Evolutionary conservation across 495 filamentous ascomycete genomes (phyloP), one percentile per base, ranked within the genome.

Genomic region (Xeromyces bisporus): DNA sequence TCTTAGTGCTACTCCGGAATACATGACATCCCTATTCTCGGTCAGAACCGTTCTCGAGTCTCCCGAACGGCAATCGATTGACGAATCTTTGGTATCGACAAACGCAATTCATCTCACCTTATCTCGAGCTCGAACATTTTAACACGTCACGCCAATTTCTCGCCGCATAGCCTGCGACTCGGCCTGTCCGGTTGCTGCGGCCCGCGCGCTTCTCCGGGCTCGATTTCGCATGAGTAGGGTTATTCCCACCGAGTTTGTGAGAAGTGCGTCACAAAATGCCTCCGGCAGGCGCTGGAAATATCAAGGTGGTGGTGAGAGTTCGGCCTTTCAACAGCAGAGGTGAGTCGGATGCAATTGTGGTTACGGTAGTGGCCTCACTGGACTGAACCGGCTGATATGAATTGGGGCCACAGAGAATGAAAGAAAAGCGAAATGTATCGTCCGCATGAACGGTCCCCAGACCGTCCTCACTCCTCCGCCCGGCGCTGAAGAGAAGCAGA

Each of bases 281-380:
- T 58, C 71, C 77, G 51, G 69, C 62, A 36, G 79, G 77, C 34
- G 85, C 80, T 54, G 89, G 89, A 56, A 99, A 99, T 52, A 99
- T 99, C 55, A 99, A 96, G 79, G 89, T 99, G 63, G 89, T 99
- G 67, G 89, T 99, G 61, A 73, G 89, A 58, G 69, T 75, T 36
- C 73, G 87, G 48, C 85, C 87, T 18, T 94, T 93, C 56, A 93
- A 93, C 55, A 67, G 68, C 43, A 75, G 86, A 84, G 87, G 86
- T 87, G 62, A 56, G 73, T 49, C 12, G 12, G 11, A 18, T 29
- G 25, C 11, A 32, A 18, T 29, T 15, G 23, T 34, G 26, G 34
- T 24, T 35, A 20, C 23, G n/a, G 10, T 33, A 34, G 35, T 31
- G 20, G 20, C 20, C 20, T 21, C n/a, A 4, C 20, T 21, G 20